Conservation (phyloP, 257 asterid species). For the Mitragyna speciosa region DNA sequence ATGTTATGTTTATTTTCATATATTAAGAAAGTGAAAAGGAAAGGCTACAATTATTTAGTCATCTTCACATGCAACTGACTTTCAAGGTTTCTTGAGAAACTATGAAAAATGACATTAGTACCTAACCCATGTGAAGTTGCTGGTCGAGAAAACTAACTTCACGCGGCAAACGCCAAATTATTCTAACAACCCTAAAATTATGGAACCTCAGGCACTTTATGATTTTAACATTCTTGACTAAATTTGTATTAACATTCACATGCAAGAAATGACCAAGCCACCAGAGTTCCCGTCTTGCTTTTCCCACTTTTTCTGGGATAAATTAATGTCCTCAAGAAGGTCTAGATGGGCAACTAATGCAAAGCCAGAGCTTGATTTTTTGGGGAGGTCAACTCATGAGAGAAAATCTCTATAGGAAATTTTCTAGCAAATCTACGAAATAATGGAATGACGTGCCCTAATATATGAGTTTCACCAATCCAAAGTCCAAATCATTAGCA, state of each 20-base stretch:
- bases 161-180: background rate
- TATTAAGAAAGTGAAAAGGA: background rate
- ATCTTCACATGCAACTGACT: background rate
- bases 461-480: background rate
- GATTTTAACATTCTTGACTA: background rate
- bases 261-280: background rate
- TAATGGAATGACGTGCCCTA: background rate
- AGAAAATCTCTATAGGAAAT: background rate
- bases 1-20: background rate
- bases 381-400: background rate
- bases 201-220: background rate
- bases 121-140: conserved; percentile 16
- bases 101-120: background rate
- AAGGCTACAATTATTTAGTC: background rate
- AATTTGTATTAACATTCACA: background rate
- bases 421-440: background rate
- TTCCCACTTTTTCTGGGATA: background rate
- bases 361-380: background rate
- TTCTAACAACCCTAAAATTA: background rate
- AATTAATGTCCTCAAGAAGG: background rate
- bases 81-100: background rate
- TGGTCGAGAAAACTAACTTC: background rate
- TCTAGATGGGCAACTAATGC: background rate
- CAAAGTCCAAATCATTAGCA: background rate
- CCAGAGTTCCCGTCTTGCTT: background rate